Evolutionary conservation across 176 grass and related monocot genomes (phyloP), one percentile per base, ranked within the genome.

Genomic region (Cenchrus fungigraminus): DNA sequence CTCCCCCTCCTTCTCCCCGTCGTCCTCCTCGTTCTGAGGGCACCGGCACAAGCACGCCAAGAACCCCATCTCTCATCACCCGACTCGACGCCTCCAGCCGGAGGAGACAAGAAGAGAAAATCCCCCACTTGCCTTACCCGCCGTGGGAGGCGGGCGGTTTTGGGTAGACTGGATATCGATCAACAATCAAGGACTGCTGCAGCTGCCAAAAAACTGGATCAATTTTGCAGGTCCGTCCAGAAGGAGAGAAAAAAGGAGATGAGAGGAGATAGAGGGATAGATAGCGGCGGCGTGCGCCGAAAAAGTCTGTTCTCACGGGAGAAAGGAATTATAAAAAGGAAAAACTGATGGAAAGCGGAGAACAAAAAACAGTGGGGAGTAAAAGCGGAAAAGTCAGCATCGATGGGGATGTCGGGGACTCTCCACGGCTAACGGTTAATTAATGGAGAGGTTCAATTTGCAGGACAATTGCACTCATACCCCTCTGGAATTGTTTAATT

Each of bases 31-130:
- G 12, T 78, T 37, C n/a, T 68, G 73, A 6, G 74, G 79, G 12
- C 84, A 90, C 61, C 74, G 80, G 84, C 82, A 90, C 74, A 90
- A 59, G 75, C 89, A 87, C 29, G 84, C 77, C 43, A 90, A 79
- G 74, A 90, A 79, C 52, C 84, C 80, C 89, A 90, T 90, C 80
- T 90, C 80, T 68, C 80, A 79, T 90, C 56, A 86, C 56, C 66
- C 25, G 67, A 17, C 78, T 70, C 77, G 22, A 6, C 53, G 29
- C 17, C 77, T 52, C 77, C 34, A 57, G 32, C 12, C 59, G 81
- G 29, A 56, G 74, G 42, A 40, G 28, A 72, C 13, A 82, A 57
- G 54, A 82, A 31, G 51, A 11, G n/a, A 58, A 50, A 42, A 73
- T 31, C 57, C 79, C 67, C 58, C 79, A 45, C 68, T 63, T 32